phyloP scores from a whole-genome alignment of 768 basidiomycete species.

The Auriscalpium vulgare region DNA sequence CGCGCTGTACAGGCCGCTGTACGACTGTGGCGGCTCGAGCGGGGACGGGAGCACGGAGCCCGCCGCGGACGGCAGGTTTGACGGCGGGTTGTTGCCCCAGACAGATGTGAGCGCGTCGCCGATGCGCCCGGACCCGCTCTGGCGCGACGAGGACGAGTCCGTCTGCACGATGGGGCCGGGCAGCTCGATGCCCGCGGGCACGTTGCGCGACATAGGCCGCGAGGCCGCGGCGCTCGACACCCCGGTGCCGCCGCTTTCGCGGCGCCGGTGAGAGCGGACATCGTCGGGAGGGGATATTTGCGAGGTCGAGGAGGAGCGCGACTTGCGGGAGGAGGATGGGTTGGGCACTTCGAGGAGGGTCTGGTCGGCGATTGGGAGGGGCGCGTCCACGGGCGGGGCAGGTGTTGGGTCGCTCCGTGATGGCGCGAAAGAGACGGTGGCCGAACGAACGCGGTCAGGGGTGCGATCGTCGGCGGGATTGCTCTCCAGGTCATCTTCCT shows the following conservation, averaged over 20 bases:
- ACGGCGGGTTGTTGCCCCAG: slow-evolving; percentile 32
- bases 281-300: slow-evolving; percentile 12
- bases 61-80: slow-evolving; percentile 8
- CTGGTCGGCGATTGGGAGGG: slow-evolving; percentile 19
- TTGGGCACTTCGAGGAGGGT: slow-evolving; percentile 23
- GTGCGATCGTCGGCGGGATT: slow-evolving; percentile 58
- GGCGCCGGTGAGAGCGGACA: slow-evolving; percentile 17
- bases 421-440: slow-evolving; percentile 45
- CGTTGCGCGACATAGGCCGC: slow-evolving; percentile 10
- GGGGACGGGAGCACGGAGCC: slow-evolving; percentile 14
- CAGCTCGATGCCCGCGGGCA: slow-evolving; percentile 22
- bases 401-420: slow-evolving; percentile 34
- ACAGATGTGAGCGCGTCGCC: slow-evolving; percentile 37
- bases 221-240: neutral
- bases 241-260: slow-evolving; percentile 14
- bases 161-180: slow-evolving; percentile 25
- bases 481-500: slow-evolving; percentile 63
- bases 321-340: neutral
- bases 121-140: slow-evolving; percentile 31
- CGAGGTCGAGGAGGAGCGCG: slow-evolving; percentile 15
- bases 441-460: slow-evolving; percentile 28
- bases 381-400: slow-evolving; percentile 21
- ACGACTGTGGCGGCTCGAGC: slow-evolving; percentile 22
- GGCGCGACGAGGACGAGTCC: slow-evolving; percentile 26
- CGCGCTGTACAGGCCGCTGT: slow-evolving; percentile 18